Evolutionary conservation across 192 early-diverging fungal genomes (phyloP), one percentile per base, ranked within the genome.

Genomic region (Radiomyces spectabilis): DNA sequence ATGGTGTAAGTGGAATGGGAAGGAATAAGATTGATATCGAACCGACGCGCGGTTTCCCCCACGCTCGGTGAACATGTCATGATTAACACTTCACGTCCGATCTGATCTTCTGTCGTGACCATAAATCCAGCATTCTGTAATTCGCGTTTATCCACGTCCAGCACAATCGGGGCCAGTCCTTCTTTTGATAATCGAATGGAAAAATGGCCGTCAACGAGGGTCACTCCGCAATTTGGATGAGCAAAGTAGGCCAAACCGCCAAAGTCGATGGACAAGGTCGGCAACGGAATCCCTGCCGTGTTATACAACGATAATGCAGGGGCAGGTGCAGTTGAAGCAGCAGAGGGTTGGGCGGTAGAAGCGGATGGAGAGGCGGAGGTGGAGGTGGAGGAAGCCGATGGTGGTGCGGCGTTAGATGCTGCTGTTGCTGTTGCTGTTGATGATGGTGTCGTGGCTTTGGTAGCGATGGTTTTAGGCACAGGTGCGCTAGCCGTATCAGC

Each of bases 251-350:
- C 41, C 13, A 22, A 24, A 1, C 25, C 48, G 4, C 53, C 46
- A 45, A 67, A 67, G 13, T 54, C 65, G 41, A 67, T 55, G 1
- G 53, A 60, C 1, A 67, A 41, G 5, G 65, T 67, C 4, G 65
- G 65, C 9, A 67, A 31, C 2, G 65, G 65, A n/a, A 67, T 67
- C 1, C 57, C 65, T 30, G 34, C 53, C 4, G 37, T 34, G 18
- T 47, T 55, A 7, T 54, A 63, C 6, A 55, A 47, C 16, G 38
- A 49, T 5, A 59, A 30, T 2, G 57, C 30, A 34, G 29, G 42
- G 13, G 15, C 31, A 3, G 33, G 48, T 12, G 48, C 26, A 3
- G 47, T 8, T 10, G 35, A 51, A 8, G 27, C 27, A 12, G 48
- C 50, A n/a, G n/a, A n/a, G n/a, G 1, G 55, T 26, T 19, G 50